Evolutionary conservation across 1,284 basidiomycete species (phyloP), one percentile per base, ranked within the genome.

Genomic region (Clitocybe nebularis): DNA sequence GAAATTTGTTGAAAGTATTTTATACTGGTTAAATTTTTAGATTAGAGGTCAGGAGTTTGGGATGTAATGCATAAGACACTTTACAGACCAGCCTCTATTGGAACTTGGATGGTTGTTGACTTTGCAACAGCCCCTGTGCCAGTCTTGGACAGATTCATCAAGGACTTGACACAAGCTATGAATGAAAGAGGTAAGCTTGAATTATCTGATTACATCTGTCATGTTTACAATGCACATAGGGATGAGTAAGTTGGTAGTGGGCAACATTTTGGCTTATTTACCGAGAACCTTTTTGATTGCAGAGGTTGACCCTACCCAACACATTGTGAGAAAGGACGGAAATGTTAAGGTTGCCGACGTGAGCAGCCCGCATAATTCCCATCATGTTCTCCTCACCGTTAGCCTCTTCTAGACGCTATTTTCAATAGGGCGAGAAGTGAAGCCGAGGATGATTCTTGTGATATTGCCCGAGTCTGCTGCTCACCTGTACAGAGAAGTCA

Each of bases 41-140:
- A 21, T 3, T 32, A 57, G 55, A 41, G 52, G 41, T 51, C 47
- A 5, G 66, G 67, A 5, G 53, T 56, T 4, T 69, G 67, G 67
- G 65, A 68, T 39, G 57, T 69, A 38, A 63, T 64, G 53, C 46
- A 53, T 5, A 64, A 60, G 44, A 54, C 37, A 9, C 58, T 71
- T 24, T 53, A 47, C 21, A 28, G 39, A 17, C 61, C 67, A 14
- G 60, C 53, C 0, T 22, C 10, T 2, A 46, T 69, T 13, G 17
- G 35, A 17, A 48, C 43, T 8, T 66, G 68, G 61, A 51, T 58
- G 2, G 52, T 68, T 7, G 48, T 69, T 9, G 58, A 61, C 39
- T 57, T 64, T 28, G 57, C 58, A 2, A 51, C 48, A 5, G 42
- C 43, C 4, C 49, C 51, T 6, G 19, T 30, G 0, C 8, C 19